Conservation (phyloP, 805 yeast species). For the Nakazawaea wyomingensis region DNA sequence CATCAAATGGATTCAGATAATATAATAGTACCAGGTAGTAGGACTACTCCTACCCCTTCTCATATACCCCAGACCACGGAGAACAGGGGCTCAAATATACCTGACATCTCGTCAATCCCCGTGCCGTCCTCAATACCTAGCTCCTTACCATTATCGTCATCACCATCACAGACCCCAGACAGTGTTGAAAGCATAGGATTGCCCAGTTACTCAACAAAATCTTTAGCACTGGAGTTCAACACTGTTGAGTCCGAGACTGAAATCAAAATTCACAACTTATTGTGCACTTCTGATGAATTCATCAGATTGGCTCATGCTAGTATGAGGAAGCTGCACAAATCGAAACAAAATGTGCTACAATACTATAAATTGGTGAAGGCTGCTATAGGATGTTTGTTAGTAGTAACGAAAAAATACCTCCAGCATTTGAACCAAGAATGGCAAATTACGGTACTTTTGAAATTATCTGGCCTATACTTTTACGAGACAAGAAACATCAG, state of each 20-base stretch:
- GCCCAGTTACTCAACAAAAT: not conserved
- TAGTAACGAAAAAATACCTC: constrained; percentile 27
- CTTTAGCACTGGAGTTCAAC: not conserved
- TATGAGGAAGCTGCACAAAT: constrained; percentile 5
- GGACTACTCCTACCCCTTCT: too few species aligned
- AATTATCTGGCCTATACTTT: constrained; percentile 32
- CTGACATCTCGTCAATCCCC: too few species aligned
- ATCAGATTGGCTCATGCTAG: not conserved
- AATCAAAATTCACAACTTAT: constrained; percentile 5
- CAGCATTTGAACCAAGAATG: constrained; percentile 24
- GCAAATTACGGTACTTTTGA: constrained; percentile 30
- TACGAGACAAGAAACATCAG: constrained; percentile 36
- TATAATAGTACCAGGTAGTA: too few species aligned
- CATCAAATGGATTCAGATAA: too few species aligned
- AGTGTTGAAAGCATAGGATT: not conserved
- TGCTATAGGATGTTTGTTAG: constrained; percentile 32
- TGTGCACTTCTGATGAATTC: constrained; percentile 5
- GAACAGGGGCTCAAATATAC: too few species aligned
- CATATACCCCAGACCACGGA: too few species aligned
- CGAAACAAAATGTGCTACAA: constrained; percentile 18
- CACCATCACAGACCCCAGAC: too few species aligned
- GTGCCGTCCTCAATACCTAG: too few species aligned
- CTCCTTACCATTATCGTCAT: too few species aligned
- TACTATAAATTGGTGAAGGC: constrained; percentile 29
- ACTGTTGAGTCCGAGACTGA: not conserved